phyloP scores from a whole-genome alignment of 1,284 basidiomycete genomes.

The Ustilago vetiveriae region DNA sequence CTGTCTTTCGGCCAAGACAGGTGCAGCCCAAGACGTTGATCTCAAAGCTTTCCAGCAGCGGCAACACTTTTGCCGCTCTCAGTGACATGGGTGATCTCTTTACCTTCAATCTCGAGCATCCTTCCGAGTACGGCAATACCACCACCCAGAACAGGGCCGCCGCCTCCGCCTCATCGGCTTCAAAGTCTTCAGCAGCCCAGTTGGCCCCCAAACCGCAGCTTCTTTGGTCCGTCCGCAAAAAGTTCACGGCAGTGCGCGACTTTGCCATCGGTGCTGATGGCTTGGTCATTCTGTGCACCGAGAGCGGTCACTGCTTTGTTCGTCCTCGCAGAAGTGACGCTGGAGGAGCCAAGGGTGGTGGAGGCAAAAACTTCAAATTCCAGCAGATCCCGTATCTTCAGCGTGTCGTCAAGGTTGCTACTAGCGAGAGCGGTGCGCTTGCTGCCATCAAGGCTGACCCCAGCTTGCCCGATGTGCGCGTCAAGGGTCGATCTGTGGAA shows the following conservation, averaged over 20 bases:
- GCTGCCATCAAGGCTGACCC: slow-evolving; percentile 84
- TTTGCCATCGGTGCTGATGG: slow-evolving; percentile 89
- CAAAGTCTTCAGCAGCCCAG: slow-evolving; percentile 31
- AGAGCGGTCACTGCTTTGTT: slow-evolving; percentile 92
- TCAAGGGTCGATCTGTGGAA: slow-evolving; percentile 74
- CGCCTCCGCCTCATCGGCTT: slow-evolving; percentile 2
- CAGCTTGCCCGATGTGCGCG: slow-evolving; percentile 72
- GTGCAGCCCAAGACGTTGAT: slow-evolving; percentile 71
- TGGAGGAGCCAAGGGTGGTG: slow-evolving; percentile 28
- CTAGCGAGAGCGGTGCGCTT: slow-evolving; percentile 88
- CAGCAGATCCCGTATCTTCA: slow-evolving; percentile 83
- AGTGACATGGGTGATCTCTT: slow-evolving; percentile 91
- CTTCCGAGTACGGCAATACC: slow-evolving; percentile 56
- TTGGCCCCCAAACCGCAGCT: slow-evolving; percentile 77
- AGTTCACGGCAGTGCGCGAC: slow-evolving; percentile 82
- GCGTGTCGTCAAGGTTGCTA: slow-evolving; percentile 82
- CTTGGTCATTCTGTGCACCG: slow-evolving; percentile 88
- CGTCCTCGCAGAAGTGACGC: slow-evolving; percentile 45
- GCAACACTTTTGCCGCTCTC: slow-evolving; percentile 84
- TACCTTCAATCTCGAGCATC: slow-evolving; percentile 74
- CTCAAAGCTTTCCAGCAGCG: slow-evolving; percentile 81
- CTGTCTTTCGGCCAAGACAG: slow-evolving; percentile 69
- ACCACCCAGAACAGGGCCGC: slow-evolving; percentile 7
- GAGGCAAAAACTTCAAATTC: slow-evolving; percentile 72
- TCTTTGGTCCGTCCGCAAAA: slow-evolving; percentile 88